These are phyloP conservation scores for Fusarium sp. DNA, from an alignment of 2,329 filamentous ascomycete genomes.

Conservation along the genomic window DNA sequence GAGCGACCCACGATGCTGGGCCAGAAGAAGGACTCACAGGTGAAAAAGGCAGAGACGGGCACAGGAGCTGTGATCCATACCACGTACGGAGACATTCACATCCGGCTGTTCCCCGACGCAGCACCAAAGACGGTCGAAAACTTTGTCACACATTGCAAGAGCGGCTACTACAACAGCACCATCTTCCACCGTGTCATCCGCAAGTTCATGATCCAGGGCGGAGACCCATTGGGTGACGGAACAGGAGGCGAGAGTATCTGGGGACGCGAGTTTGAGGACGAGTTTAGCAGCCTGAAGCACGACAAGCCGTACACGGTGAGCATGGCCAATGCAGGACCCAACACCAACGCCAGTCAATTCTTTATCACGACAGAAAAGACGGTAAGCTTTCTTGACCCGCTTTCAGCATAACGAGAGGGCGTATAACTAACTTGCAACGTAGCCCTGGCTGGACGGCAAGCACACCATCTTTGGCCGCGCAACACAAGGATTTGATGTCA, in stretches of 20 bases:
- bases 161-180: slow-evolving; percentile 96
- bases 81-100: slow-evolving; percentile 91
- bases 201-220: slow-evolving; percentile 99
- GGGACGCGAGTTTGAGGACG: slow-evolving; percentile 95
- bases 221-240: slow-evolving; percentile 92
- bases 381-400: slow-evolving; percentile 59
- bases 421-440: slow-evolving; percentile 42
- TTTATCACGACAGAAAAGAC: slow-evolving; percentile 99
- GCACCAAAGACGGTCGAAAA: slow-evolving; percentile 97
- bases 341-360: slow-evolving; percentile 96
- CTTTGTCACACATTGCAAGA: slow-evolving; percentile 90
- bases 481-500: slow-evolving; percentile 90
- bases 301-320: slow-evolving; percentile 96
- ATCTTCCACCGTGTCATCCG: slow-evolving; percentile 97
- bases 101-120: slow-evolving; percentile 91
- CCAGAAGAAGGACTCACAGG: slow-evolving; percentile 63
- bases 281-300: slow-evolving; percentile 90
- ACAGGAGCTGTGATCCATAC: slow-evolving; percentile 90
- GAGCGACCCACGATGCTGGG: slow-evolving; percentile 83
- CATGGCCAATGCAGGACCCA: slow-evolving; percentile 97
- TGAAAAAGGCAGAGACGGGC: slow-evolving; percentile 77
- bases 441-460: slow-evolving; percentile 94
- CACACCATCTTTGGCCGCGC: slow-evolving; percentile 96
- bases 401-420: not conserved
- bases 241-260: slow-evolving; percentile 90